phyloP scores from a whole-genome alignment of 306 rosid species.

The Chamaecrista fasciculata region DNA sequence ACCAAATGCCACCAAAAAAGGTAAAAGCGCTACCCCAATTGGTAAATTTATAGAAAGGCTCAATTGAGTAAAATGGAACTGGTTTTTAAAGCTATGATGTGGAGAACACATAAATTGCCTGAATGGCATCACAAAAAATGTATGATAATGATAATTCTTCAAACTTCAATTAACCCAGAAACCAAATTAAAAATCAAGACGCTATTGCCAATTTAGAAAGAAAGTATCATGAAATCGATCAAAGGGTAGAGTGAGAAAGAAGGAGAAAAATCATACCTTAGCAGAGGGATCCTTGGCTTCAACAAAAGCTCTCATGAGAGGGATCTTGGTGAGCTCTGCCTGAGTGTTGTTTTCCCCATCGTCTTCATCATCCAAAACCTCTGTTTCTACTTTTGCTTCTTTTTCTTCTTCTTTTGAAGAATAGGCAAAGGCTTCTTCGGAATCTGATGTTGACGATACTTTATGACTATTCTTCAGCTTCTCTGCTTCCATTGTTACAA shows the following conservation, averaged over 20 bases:
- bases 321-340: constrained; percentile 33
- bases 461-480: not conserved
- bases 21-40: too few relatives aligned
- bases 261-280: constrained; percentile 24
- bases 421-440: not conserved
- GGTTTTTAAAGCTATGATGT: not conserved
- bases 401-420: not conserved
- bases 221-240: not conserved
- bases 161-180: too few relatives aligned
- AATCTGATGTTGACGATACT: not conserved
- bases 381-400: not conserved
- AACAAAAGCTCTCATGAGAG: constrained; percentile 39
- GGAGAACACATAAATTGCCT: not conserved
- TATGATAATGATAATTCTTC: not conserved
- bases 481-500: constrained; percentile 17
- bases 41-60: not conserved
- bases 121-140: constrained; percentile 10
- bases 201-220: not conserved
- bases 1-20: too few relatives aligned
- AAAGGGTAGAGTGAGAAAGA: too few relatives aligned
- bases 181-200: not conserved
- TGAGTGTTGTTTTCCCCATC: constrained; percentile 23
- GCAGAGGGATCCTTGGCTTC: constrained; percentile 40
- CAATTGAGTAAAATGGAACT: not conserved
- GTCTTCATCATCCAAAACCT: constrained; percentile 1